phyloP scores from a whole-genome alignment of 2,329 filamentous ascomycete species.

The Fusarium napiforme region DNA sequence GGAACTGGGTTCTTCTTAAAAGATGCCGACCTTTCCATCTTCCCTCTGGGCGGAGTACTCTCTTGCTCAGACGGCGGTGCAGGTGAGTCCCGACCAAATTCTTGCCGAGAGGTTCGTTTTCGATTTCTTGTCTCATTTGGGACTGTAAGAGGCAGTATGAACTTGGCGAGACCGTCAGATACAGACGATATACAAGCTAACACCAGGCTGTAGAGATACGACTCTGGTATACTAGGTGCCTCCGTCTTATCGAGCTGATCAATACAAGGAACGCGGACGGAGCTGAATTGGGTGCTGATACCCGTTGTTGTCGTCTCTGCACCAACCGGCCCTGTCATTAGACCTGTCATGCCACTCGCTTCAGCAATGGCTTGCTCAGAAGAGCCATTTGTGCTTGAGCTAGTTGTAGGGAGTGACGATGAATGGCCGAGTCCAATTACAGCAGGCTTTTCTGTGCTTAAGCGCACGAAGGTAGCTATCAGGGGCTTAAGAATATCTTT shows the following conservation, averaged over 20 bases:
- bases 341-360: conserved; percentile 85
- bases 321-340: conserved; percentile 79
- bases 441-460: conserved; percentile 89
- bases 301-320: conserved; percentile 76
- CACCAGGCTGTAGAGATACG: conserved; percentile 91
- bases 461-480: conserved; percentile 87
- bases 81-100: conserved; percentile 57
- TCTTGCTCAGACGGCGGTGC: conserved; percentile 52
- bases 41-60: conserved; percentile 46
- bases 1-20: conserved; percentile 82
- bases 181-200: conserved; percentile 89
- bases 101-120: conserved; percentile 59
- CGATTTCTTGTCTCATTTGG: conserved; percentile 72
- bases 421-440: conserved; percentile 90
- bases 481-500: conserved; percentile 84
- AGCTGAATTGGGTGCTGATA: conserved; percentile 92
- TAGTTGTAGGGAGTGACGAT: conserved; percentile 80
- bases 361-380: conserved; percentile 90
- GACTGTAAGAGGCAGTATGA: conserved; percentile 90
- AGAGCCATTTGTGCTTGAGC: conserved; percentile 64
- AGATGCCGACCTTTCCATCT: conserved; percentile 70
- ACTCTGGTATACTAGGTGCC: conserved; percentile 84
- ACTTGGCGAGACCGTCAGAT: conserved; percentile 92
- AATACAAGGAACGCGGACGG: conserved; percentile 85
- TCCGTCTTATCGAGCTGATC: conserved; percentile 95